Evolutionary conservation across 2,329 filamentous ascomycete genomes (phyloP).

Genomic region (Aspergillus jensenii): DNA sequence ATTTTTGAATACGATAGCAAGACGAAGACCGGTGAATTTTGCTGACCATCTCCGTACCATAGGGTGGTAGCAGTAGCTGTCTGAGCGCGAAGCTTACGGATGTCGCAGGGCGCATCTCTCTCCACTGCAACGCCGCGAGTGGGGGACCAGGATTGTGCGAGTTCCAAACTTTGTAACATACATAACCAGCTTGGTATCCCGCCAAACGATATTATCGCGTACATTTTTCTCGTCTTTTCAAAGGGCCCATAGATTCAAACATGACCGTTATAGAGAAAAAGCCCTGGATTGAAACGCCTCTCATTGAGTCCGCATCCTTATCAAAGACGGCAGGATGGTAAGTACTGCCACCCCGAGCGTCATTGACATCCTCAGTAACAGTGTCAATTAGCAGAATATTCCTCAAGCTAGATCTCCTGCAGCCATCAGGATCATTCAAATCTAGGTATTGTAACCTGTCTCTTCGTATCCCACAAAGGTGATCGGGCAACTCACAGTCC

Average conservation of each 20-base stretch:
- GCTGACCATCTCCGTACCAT: background rate
- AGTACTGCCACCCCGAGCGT: background rate
- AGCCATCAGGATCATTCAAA: slow-evolving; percentile 82
- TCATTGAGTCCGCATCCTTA: slow-evolving; percentile 37
- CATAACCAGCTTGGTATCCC: background rate
- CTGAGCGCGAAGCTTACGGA: background rate
- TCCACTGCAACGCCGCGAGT: background rate
- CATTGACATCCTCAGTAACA: background rate
- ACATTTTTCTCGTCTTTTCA: background rate
- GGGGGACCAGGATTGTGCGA: background rate
- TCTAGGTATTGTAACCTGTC: slow-evolving; percentile 48
- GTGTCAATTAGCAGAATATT: slow-evolving; percentile 62
- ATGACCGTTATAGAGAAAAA: slow-evolving; percentile 16
- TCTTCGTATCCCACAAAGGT: background rate
- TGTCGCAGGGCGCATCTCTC: background rate
- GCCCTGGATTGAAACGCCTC: slow-evolving; percentile 42
- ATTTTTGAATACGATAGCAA: background rate
- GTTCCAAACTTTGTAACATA: background rate
- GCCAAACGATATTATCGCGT: background rate
- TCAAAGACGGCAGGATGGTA: slow-evolving; percentile 42
- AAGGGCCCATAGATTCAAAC: background rate
- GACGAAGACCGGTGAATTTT: background rate
- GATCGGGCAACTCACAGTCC: background rate
- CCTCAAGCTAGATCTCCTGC: slow-evolving; percentile 78
- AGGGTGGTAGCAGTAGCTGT: background rate